Percentiles rank a stretch among this genome's conserved stretches.
These are phyloP conservation scores for Trichophyton equinum DNA, from an alignment of 2,329 filamentous ascomycete genomes.

Conservation along the genomic window DNA sequence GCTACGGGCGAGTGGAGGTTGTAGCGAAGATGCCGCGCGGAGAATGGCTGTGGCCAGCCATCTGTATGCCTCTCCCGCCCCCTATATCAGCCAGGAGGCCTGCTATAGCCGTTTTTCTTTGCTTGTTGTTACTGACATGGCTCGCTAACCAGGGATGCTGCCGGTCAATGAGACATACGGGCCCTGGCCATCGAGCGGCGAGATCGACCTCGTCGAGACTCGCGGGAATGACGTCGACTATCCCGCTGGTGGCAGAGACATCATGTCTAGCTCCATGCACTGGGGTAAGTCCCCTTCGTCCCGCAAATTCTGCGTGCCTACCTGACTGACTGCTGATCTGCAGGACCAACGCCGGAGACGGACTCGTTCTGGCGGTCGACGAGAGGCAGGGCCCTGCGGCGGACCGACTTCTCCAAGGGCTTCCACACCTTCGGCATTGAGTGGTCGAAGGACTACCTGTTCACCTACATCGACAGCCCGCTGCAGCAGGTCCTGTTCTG, in stretches of 20 bases:
- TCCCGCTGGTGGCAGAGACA: constrained; percentile 31
- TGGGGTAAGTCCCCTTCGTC: constrained; percentile 7
- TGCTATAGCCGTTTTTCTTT: not conserved
- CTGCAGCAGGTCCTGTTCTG: constrained; percentile 23
- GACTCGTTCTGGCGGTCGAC: constrained; percentile 19
- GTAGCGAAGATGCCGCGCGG: constrained; percentile 41
- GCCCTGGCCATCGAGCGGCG: constrained; percentile 40
- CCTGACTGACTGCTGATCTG: not conserved
- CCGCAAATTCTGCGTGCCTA: not conserved
- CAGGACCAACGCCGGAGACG: constrained; percentile 9
- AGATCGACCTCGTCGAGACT: constrained; percentile 43
- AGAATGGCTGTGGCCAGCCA: constrained; percentile 45
- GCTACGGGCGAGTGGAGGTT: constrained; percentile 43
- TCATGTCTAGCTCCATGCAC: constrained; percentile 24
- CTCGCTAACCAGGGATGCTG: constrained; percentile 33
- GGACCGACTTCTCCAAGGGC: constrained; percentile 17
- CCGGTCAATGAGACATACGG: constrained; percentile 39
- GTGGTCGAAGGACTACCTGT: constrained; percentile 42
- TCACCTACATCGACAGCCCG: constrained; percentile 41
- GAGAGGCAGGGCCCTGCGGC: constrained; percentile 18
- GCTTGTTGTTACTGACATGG: constrained; percentile 10
- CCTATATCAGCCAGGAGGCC: not conserved
- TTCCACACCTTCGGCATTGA: constrained; percentile 44
- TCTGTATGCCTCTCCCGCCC: constrained; percentile 26
- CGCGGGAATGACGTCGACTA: constrained; percentile 36